Evolutionary conservation across 495 filamentous ascomycete genomes (phyloP), one percentile per base, ranked within the genome.

Genomic region (Hypoxylon cercidicola): DNA sequence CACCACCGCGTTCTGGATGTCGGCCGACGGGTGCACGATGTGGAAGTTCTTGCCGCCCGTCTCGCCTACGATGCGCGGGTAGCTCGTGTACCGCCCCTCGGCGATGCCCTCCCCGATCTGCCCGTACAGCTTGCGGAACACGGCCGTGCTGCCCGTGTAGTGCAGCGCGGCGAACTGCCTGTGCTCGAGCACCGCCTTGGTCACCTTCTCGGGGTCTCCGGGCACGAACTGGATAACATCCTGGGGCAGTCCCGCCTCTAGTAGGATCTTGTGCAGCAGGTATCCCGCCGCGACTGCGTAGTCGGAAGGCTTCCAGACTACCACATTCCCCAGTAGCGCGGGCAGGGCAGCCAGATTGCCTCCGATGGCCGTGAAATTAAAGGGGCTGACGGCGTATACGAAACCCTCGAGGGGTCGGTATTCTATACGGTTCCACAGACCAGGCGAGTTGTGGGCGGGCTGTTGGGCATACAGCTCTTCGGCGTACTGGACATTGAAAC

Each of bases 41-140:
- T 94, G 92, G 82, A 93, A 96, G 78, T 96, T 96, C 85, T 96
- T 96, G 61, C 92, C 92, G 57, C 91, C 90, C 2, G 92, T 95
- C 81, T 96, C 92, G 55, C 88, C 92, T 13, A 94, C 90, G 30
- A 95, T 86, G 60, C 92, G 86, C 12, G 92, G 92, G 77, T 92
- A 96, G 43, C 86, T 84, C 55, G 82, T 79, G 72, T 93, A 96
- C 16, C 79, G 81, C 45, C 85, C 88, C 62, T 89, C 85, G 4
- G 84, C 86, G 20, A 92, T 82, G 18, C 88, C 89, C 37, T 81
- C 76, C 1, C 89, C 88, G 66, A 94, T 92, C 62, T 85, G 78
- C 23, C 85, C 87, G 67, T 90, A 92, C 12, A 96, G 74, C 60
- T 83, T 83, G 44, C 90, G 87, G 84, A 96, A 94, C 28, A 96